Conservation (phyloP, 2,329 filamentous ascomycete genomes). For the Clonostachys solani region DNA sequence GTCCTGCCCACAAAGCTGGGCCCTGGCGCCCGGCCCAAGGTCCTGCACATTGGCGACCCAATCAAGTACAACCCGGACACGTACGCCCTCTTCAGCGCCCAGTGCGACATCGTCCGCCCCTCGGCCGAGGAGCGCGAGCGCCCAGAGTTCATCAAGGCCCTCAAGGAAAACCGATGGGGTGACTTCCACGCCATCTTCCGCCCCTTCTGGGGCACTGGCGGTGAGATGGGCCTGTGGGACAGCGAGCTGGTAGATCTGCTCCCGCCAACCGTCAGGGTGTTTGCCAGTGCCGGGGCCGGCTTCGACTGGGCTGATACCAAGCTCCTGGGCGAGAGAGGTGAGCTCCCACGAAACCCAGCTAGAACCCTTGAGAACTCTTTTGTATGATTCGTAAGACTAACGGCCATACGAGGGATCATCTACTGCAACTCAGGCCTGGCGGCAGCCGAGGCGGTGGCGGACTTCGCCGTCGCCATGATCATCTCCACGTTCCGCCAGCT, state of each 20-base stretch:
- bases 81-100: conserved; percentile 33
- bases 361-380: background rate
- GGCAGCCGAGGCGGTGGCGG: conserved; percentile 68
- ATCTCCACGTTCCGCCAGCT: conserved; percentile 66
- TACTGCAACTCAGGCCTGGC: conserved; percentile 73
- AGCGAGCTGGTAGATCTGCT: conserved; percentile 52
- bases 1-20: conserved; percentile 14
- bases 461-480: conserved; percentile 65
- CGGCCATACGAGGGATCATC: conserved; percentile 42
- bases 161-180: conserved; percentile 49
- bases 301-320: conserved; percentile 65
- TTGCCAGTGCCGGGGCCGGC: conserved; percentile 60
- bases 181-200: conserved; percentile 51
- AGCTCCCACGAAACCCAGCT: conserved; percentile 6
- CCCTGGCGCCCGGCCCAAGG: conserved; percentile 36
- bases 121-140: conserved; percentile 44
- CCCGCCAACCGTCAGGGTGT: conserved; percentile 52
- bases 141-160: conserved; percentile 40
- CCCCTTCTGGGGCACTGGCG: conserved; percentile 59
- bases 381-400: background rate
- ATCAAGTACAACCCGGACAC: conserved; percentile 43
- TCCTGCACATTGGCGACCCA: conserved; percentile 72
- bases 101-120: conserved; percentile 48
- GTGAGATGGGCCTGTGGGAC: conserved; percentile 64
- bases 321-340: conserved; percentile 55